Conservation (phyloP, 257 asterid genomes). For the Echium plantagineum region DNA sequence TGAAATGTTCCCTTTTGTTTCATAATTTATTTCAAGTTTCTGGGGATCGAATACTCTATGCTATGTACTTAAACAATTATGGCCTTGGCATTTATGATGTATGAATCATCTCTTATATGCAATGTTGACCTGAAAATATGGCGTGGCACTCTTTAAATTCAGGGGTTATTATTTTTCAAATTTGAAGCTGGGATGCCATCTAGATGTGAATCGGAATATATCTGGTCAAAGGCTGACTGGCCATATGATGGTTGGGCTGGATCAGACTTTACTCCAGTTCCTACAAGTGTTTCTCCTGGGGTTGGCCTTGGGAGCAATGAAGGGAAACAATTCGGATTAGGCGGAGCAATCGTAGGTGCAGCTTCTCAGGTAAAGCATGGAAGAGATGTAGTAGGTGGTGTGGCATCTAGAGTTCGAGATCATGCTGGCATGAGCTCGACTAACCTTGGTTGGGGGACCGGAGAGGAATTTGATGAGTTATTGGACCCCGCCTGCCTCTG, state of each 20-base stretch:
- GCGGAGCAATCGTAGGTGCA: constrained; percentile 72
- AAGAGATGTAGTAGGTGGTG: constrained; percentile 38
- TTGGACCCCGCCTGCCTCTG: constrained; percentile 80
- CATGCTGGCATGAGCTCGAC: constrained; percentile 53
- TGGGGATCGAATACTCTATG: neutral
- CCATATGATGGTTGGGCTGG: constrained; percentile 93
- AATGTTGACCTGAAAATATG: neutral
- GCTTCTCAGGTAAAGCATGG: constrained; percentile 43
- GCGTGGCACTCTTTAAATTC: constrained; percentile 15
- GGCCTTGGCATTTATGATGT: neutral
- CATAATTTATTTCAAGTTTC: neutral
- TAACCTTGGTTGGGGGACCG: constrained; percentile 80
- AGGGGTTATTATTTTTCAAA: constrained; percentile 83
- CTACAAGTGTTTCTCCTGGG: constrained; percentile 66
- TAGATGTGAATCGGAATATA: constrained; percentile 45
- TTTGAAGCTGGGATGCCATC: constrained; percentile 61
- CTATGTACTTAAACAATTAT: neutral
- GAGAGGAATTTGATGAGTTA: constrained; percentile 78
- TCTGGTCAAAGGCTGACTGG: constrained; percentile 96
- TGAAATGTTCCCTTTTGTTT: neutral
- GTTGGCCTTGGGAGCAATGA: constrained; percentile 71
- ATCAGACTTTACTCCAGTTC: constrained; percentile 57
- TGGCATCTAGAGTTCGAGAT: constrained; percentile 56
- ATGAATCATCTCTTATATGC: neutral
- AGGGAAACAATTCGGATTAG: constrained; percentile 59